A percentile compares a stretch with the other conserved stretches of the same genome.
Conservation (phyloP, 2,329 filamentous ascomycete genomes). For the Lecanicillium sp. region DNA sequence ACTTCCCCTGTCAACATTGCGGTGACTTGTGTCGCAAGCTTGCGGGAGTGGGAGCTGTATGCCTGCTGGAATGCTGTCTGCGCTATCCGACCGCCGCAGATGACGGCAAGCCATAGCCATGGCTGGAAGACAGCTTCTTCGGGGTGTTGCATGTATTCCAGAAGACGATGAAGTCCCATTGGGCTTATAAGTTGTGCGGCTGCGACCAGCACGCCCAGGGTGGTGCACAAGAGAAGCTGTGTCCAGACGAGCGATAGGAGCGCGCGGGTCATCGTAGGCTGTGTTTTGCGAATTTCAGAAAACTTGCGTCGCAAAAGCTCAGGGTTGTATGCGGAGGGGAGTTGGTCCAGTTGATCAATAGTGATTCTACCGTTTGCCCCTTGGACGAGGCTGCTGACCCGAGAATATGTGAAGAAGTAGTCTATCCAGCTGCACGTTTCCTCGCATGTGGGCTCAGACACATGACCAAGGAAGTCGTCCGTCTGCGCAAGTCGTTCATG, state of each 20-base stretch:
- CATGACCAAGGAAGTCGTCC: conserved; percentile 27
- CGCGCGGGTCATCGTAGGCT: background rate
- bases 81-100: conserved; percentile 39
- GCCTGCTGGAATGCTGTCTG: conserved; percentile 45
- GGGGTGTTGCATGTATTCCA: conserved; percentile 41
- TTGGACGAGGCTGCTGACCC: conserved; percentile 16
- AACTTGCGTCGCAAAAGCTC: conserved; percentile 1
- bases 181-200: conserved; percentile 41
- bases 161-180: conserved; percentile 43
- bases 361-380: conserved; percentile 27
- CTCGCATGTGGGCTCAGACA: conserved; percentile 35
- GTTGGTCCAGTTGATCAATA: conserved; percentile 32
- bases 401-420: conserved; percentile 39
- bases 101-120: conserved; percentile 43
- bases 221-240: conserved; percentile 2
- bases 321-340: conserved; percentile 6
- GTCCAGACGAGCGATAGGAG: background rate
- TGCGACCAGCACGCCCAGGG: conserved; percentile 28
- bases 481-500: conserved; percentile 40
- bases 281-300: background rate
- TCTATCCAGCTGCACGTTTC: conserved; percentile 45
- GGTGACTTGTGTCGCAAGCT: conserved; percentile 46
- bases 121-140: conserved; percentile 35
- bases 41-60: conserved; percentile 48
- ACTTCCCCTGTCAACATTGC: conserved; percentile 18